Evolutionary conservation across 2,329 filamentous ascomycete genomes (phyloP).

Genomic region (Fusarium tjaetaba): DNA sequence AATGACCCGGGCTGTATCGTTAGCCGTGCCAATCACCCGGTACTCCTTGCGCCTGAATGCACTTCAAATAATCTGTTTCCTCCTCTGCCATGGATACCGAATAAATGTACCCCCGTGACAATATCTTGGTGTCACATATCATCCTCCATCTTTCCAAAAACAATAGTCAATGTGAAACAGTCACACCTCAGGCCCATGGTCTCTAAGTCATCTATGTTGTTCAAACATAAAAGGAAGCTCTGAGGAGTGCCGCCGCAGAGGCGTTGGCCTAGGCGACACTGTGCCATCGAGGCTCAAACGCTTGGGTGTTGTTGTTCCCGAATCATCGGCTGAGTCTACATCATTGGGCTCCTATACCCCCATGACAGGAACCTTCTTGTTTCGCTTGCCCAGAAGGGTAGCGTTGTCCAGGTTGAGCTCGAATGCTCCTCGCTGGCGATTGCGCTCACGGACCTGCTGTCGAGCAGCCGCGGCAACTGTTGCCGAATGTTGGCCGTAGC

Average conservation of each 20-base stretch:
- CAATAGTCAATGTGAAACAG: slow-evolving; percentile 5
- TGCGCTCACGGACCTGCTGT: slow-evolving; percentile 76
- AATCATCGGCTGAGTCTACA: background rate
- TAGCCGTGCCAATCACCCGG: slow-evolving; percentile 17
- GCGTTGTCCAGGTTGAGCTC: slow-evolving; percentile 93
- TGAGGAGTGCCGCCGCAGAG: slow-evolving; percentile 23
- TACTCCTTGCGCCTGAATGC: slow-evolving; percentile 45
- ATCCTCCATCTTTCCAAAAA: slow-evolving; percentile 22
- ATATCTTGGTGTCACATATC: background rate
- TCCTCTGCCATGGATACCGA: background rate
- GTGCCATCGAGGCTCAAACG: slow-evolving; percentile 24
- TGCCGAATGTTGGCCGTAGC: slow-evolving; percentile 90
- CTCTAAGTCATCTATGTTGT: slow-evolving; percentile 14
- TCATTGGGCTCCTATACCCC: slow-evolving; percentile 46
- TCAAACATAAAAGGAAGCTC: slow-evolving; percentile 31
- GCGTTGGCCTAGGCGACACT: slow-evolving; percentile 13
- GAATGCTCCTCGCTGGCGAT: slow-evolving; percentile 81
- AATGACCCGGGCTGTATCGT: slow-evolving; percentile 22
- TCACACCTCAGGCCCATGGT: background rate
- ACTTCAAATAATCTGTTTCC: slow-evolving; percentile 17
- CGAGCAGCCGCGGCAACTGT: slow-evolving; percentile 85
- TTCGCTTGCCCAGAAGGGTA: slow-evolving; percentile 81
- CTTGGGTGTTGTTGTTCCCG: slow-evolving; percentile 5
- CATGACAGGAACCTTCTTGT: slow-evolving; percentile 62
- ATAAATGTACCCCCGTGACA: background rate